Base-by-base conservation (phyloP, 805 yeast species). In the Vanderwaltozyma tropicalis region DNA sequence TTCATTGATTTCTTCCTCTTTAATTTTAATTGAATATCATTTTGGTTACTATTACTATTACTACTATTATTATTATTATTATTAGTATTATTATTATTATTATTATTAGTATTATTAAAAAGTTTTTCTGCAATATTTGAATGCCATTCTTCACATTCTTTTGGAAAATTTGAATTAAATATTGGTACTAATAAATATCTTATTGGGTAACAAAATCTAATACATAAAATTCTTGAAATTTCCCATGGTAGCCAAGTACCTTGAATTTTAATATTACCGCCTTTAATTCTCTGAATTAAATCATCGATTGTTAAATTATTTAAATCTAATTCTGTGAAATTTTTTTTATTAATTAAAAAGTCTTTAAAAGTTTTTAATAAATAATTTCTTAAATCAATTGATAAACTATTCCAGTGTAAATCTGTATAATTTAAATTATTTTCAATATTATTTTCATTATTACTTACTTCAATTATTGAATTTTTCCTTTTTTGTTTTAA, bases 211-310 rank as follows among this genome's bases (percentile, higher is more conserved):
- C 94, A 83, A 50, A 86, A 82, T 35, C 80, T 71, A 24, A 74
- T 58, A 3, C 95, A 89, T 38, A 87, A 64, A 25, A 72, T 62
- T 42, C 68, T 68, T 19, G 92, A 86, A 3, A 82, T 66, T 8
- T 71, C 72, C 53, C 62, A 80, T 2, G 95, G 89, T 29, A 86
- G 62, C 96, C 96, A 88, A 8, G 95, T 85, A 3, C 96, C 96
- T 62, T 87, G 96, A 46, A 88, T 85, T 64, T 86, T 86, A 46
- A 87, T 69, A 50, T 76, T 85, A 2, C 96, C 96, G 34, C 96
- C 96, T 40, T 96, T 66, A n/a, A 87, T 85, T 35, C 96, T 71
- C 48, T 75, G 75, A 27, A 64, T 53, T n/a, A 57, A 46, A 27
- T 46, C 46, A 10, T 46, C 37, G 14, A 55, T 38, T 13, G 43